Conservation (phyloP, 306 rosid genomes). For the Cucumis cinereus region DNA sequence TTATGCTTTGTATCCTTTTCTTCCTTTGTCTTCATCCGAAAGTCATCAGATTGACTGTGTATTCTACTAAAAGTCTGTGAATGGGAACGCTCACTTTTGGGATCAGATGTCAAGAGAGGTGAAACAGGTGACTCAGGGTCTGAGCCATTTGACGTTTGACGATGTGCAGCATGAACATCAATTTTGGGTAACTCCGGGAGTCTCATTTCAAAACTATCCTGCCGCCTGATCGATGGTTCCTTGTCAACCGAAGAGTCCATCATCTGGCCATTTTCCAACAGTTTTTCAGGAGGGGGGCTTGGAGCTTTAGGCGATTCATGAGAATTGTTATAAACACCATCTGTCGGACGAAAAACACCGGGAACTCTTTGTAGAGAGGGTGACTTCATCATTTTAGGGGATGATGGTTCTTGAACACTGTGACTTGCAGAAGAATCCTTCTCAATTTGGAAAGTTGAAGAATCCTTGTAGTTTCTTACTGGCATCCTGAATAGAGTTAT, state of each 20-base stretch:
- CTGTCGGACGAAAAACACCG: slow-evolving; percentile 46
- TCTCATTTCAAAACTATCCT: slow-evolving; percentile 97
- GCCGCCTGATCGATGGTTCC: slow-evolving; percentile 85
- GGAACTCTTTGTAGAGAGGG: slow-evolving; percentile 90
- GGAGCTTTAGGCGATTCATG: slow-evolving; percentile 72
- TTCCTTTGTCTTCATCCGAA: slow-evolving; percentile 34
- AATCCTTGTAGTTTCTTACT: slow-evolving; percentile 73
- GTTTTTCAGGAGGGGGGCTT: slow-evolving; percentile 91
- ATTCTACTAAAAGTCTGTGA: slow-evolving; percentile 97
- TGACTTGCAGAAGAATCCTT: slow-evolving; percentile 86
- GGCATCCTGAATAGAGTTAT: slow-evolving; percentile 64
- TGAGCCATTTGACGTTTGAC: slow-evolving; percentile 69
- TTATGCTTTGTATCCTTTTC: slow-evolving; percentile 34
- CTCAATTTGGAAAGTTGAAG: slow-evolving; percentile 85
- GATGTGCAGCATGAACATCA: slow-evolving; percentile 71
- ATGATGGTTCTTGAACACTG: slow-evolving; percentile 83
- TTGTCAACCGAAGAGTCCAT: slow-evolving; percentile 52
- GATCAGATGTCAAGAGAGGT: slow-evolving; percentile 93
- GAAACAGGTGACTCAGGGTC: slow-evolving; percentile 97
- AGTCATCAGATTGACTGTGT: slow-evolving; percentile 67
- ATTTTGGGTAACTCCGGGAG: slow-evolving; percentile 87
- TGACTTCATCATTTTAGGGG: slow-evolving; percentile 89
- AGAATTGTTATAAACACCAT: slow-evolving; percentile 47
- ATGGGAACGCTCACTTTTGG: slow-evolving; percentile 95
- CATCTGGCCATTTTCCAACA: slow-evolving; percentile 67